Evolutionary conservation across 495 filamentous ascomycete genomes (phyloP).

Genomic region (Aspergillus coremiiformis): DNA sequence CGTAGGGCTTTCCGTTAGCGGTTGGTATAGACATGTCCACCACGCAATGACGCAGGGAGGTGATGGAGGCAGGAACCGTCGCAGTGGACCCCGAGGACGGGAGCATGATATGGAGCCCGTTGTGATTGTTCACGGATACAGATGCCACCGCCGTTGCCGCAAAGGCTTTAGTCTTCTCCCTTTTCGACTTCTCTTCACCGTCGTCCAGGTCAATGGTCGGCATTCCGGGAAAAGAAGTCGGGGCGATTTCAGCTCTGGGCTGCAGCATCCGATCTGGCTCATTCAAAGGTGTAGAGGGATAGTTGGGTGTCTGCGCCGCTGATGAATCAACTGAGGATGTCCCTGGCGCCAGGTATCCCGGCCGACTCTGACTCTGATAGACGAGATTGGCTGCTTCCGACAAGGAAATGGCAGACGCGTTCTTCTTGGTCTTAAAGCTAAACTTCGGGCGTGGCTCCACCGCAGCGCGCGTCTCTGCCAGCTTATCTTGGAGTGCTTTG

Average conservation of each 20-base stretch:
- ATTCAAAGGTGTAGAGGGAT: conserved; percentile 43
- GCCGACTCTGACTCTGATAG: conserved; percentile 35
- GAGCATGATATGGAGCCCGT: conserved; percentile 57
- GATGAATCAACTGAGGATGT: conserved; percentile 45
- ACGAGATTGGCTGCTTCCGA: conserved; percentile 49
- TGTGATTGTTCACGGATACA: conserved; percentile 58
- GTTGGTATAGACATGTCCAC: conserved; percentile 71
- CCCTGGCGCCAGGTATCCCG: conserved; percentile 37
- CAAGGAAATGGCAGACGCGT: conserved; percentile 49
- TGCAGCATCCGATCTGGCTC: conserved; percentile 35
- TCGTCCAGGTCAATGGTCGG: conserved; percentile 9
- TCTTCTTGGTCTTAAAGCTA: conserved; percentile 62
- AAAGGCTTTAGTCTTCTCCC: conserved; percentile 19
- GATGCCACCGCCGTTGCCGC: conserved; percentile 36
- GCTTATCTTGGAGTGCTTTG: conserved; percentile 58
- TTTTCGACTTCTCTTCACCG: conserved; percentile 9
- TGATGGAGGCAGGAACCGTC: conserved; percentile 65
- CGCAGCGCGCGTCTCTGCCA: conserved; percentile 49
- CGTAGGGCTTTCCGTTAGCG: conserved; percentile 55
- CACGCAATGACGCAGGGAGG: conserved; percentile 62
- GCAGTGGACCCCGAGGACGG: conserved; percentile 58
- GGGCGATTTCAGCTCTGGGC: conserved; percentile 29
- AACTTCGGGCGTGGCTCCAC: conserved; percentile 63
- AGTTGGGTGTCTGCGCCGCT: conserved; percentile 44
- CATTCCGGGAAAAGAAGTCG: conserved; percentile 29